phyloP scores from a whole-genome alignment of 1,284 basidiomycete genomes.

The Schizopora paradoxa region DNA sequence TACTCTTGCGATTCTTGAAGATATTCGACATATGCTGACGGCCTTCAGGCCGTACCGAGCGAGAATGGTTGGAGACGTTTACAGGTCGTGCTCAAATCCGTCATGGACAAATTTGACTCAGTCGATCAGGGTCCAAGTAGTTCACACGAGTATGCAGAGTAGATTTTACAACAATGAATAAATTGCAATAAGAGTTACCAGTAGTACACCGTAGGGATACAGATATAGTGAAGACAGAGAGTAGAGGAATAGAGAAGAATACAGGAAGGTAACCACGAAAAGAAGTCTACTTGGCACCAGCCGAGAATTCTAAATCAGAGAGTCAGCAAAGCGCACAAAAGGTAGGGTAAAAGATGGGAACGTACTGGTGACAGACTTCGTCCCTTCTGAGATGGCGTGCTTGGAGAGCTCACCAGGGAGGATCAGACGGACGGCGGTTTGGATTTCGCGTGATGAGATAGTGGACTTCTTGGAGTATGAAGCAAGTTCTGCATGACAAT shows the following conservation, averaged over 20 bases:
- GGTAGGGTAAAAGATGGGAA: background rate
- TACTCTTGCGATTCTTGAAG: conserved; percentile 3
- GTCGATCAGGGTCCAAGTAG: too few species aligned
- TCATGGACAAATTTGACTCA: conserved; percentile 24
- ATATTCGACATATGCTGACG: background rate
- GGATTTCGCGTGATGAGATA: conserved; percentile 71
- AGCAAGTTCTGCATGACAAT: conserved; percentile 46
- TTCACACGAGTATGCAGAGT: too few species aligned
- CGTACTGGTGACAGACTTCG: conserved; percentile 37
- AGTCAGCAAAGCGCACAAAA: conserved; percentile 14
- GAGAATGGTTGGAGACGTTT: conserved; percentile 1
- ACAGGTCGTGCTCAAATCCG: conserved; percentile 33
- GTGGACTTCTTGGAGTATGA: conserved; percentile 73
- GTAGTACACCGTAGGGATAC: too few species aligned
- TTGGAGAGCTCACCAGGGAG: conserved; percentile 73
- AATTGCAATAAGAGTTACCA: too few species aligned
- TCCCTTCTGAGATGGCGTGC: conserved; percentile 82
- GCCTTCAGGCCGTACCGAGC: conserved; percentile 7
- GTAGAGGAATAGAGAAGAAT: background rate
- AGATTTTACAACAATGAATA: too few species aligned
- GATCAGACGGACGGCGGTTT: conserved; percentile 68
- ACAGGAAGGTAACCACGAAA: background rate
- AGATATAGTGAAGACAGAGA: conserved; percentile 14
- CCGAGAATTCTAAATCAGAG: conserved; percentile 29
- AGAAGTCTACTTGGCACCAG: conserved; percentile 29